Base-by-base conservation (phyloP, 106 monocot species). In the Allium fistulosum region DNA sequence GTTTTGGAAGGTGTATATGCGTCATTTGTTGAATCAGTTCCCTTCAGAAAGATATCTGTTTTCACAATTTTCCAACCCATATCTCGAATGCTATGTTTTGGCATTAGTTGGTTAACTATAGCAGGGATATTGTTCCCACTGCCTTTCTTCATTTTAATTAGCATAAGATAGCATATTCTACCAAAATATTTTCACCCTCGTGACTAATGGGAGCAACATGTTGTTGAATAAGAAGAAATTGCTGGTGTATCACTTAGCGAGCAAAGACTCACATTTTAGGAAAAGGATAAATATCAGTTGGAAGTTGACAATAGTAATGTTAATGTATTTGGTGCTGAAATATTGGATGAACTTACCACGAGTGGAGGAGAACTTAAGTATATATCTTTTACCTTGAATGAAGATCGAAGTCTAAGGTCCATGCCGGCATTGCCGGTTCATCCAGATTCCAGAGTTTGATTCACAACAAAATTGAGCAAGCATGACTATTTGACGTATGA, bases 171-270 rank as follows among this genome's bases (percentile, higher is more conserved):
- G 75, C 73, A 96, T 72, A 7, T 96, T 14, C 80, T 96, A 6
- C 96, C 92, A 2, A 88, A 86, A 67, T 78, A 86, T 55, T 92
- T 96, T 46, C 73, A 78, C 17, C 86, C 76, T 7, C 48, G 37
- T 10, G 15, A 96, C 48, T 66, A 91, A 48, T 69, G 75, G 61
- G 96, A 92, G 65, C 68, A 92, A 60, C 91, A 96, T 62, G 96
- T 92, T 6, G 96, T 92, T 50, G 96, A 91, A 45, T 96, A 96
- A 66, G 92, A 92, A 71, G 96, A 92, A 65, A 78, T 88, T 68
- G 59, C 66, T 14, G 88, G 88, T 58, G 67, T 73, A 15, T 80
- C 77, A 69, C 76, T 61, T 10, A 55, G 72, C 0, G 70, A 60
- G 10, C 73, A 7, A 10, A 77, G 48, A 71, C 28, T 88, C 75